Evolutionary conservation across 1,284 basidiomycete species (phyloP), one percentile per base, ranked within the genome.

Genomic region (Moesziomyces antarcticus): DNA sequence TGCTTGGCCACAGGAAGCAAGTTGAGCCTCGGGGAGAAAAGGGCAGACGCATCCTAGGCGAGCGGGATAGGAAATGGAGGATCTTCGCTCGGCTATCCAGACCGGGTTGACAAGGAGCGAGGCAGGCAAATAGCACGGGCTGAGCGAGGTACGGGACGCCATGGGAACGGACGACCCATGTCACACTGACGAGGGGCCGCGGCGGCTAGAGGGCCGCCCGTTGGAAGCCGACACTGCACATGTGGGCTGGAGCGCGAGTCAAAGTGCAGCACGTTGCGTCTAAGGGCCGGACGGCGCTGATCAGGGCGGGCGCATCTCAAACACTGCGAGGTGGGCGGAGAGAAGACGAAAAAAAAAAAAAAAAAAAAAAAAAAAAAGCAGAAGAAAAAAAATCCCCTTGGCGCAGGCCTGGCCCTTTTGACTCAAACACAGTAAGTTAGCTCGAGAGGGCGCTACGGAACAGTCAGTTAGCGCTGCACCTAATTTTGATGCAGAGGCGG

Each of bases 11-110:
- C 44, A 49, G 25, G 33, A 43, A 45, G 37, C 47, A 37, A 41
- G 33, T 8, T n/a, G 6, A 21, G 50, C 35, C 33, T 18, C 5
- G 21, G 25, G 41, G n/a, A 25, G 35, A 46, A 51, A 51, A 43
- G 16, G 22, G 40, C 49, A 37, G n/a, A 45, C 7, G 13, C 22
- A 40, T 40, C 37, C 3, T 40, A 40, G 37, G 37, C 37, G 21
- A 27, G 43, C 46, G 40, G 45, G 49, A 42, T 21, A 30, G 41
- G 45, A 30, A 20, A 46, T 20, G 42, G 42, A 61, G 27, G 61
- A 64, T 57, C 61, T 64, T 57, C 61, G 61, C 61, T 64, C 55
- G 61, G 61, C 55, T 64, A 64, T 21, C 46, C 9, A 35, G 20
- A n/a, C 25, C 33, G 18, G 35, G 13, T 14, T 20, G 25, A 27